Evolutionary conservation across 768 basidiomycete species (phyloP), one percentile per base, ranked within the genome.

Genomic region (Phylloporus sp.): DNA sequence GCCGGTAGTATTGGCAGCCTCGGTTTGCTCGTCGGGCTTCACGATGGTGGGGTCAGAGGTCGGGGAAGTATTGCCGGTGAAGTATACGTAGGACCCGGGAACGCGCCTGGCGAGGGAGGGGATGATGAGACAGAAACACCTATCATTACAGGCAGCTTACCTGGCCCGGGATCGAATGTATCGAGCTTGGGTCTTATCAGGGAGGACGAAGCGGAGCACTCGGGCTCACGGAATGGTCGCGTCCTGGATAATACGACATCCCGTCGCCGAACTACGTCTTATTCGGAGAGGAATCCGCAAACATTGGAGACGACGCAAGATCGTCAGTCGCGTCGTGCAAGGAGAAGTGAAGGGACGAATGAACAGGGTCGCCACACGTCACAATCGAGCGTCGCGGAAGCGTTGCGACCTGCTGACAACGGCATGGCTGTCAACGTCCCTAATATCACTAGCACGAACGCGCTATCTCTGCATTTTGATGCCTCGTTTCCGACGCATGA

Each of bases 391-490:
- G 41, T 42, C 52, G 47, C 56, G 58, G 63, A 57, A 31, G 46
- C 22, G 23, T 55, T 65, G 49, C 41, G 38, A 1, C 38, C 46
- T 52, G 52, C 46, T 49, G 52, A 52, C 48, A 38, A 35, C 38
- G 47, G 29, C 40, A 59, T 56, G 45, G 50, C 27, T 42, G 49
- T 33, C 50, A 50, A 50, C 44, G 37, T 36, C 50, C 33, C 60
- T 43, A 50, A 62, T 49, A 60, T 66, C 38, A 56, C 53, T 41
- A 45, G 61, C 33, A 58, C 64, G 7, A 65, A 66, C 22, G 64
- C 64, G 48, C 49, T 66, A 60, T 67, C 66, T 33, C 61, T 66
- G 46, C 59, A 61, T 61, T 66, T 66, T 57, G 64, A 66, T 64
- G 64, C 64, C 64, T 66, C 64, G 42, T 54, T 60, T 49, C 52